Evolutionary conservation across 495 filamentous ascomycete species (phyloP).

Genomic region (Hypoxylon lenormandii): DNA sequence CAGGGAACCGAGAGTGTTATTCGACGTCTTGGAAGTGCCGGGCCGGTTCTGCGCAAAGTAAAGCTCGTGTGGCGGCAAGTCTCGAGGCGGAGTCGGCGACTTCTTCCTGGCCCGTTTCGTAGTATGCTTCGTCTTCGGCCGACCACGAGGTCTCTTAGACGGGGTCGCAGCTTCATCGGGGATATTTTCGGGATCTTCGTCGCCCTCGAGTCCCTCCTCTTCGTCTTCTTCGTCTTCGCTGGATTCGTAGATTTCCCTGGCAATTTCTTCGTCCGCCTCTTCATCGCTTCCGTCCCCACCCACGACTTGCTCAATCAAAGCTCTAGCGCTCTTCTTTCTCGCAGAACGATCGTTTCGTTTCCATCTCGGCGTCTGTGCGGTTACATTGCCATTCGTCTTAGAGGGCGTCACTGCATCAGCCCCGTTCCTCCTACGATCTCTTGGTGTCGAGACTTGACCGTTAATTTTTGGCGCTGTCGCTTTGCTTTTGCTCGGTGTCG

Average conservation of each 20-base stretch:
- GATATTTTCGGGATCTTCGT: conserved; percentile 52
- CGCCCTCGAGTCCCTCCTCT: conserved; percentile 48
- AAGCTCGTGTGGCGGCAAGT: conserved; percentile 85
- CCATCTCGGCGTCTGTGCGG: conserved; percentile 64
- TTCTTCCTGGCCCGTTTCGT: conserved; percentile 66
- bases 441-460: conserved; percentile 49
- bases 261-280: conserved; percentile 78
- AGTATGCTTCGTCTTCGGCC: conserved; percentile 55
- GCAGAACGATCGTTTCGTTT: conserved; percentile 80
- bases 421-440: conserved; percentile 43
- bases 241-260: conserved; percentile 74
- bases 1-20: conserved; percentile 81
- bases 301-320: conserved; percentile 73
- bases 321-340: conserved; percentile 82
- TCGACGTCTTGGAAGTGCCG: conserved; percentile 82
- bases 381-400: conserved; percentile 44
- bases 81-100: conserved; percentile 80
- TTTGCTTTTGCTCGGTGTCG: conserved; percentile 42
- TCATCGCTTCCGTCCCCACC: conserved; percentile 75
- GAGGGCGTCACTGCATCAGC: conserved; percentile 52
- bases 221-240: conserved; percentile 66
- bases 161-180: conserved; percentile 55
- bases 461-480: conserved; percentile 11
- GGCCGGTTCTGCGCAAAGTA: conserved; percentile 94
- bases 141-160: conserved; percentile 51